These are phyloP conservation scores for Trichoderma aggressivum DNA, from an alignment of 2,329 filamentous ascomycete species.

Conservation along the genomic window DNA sequence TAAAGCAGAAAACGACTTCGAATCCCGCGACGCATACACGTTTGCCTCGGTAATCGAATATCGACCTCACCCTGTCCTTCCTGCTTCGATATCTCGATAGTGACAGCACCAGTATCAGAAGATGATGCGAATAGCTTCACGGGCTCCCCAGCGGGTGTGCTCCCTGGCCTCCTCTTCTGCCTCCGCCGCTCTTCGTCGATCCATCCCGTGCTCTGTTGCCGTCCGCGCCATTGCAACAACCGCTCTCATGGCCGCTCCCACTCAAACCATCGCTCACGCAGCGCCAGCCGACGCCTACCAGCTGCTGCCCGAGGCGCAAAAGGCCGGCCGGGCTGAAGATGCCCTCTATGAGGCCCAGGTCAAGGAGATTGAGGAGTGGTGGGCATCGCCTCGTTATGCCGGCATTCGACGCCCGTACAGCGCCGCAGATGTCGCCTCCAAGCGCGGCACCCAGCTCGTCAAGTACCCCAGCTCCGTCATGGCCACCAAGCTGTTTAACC, in stretches of 20 bases:
- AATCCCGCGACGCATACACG: background rate
- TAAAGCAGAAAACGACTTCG: background rate
- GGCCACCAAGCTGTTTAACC: constrained; percentile 90
- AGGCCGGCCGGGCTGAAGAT: constrained; percentile 79
- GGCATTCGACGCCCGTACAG: constrained; percentile 92
- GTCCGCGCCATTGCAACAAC: constrained; percentile 33
- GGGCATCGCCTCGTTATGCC: constrained; percentile 76
- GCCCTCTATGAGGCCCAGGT: constrained; percentile 80
- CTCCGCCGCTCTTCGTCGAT: constrained; percentile 21
- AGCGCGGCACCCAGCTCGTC: constrained; percentile 83
- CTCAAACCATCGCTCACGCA: constrained; percentile 23
- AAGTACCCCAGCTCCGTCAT: constrained; percentile 90
- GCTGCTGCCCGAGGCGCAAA: constrained; percentile 71
- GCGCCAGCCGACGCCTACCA: constrained; percentile 75
- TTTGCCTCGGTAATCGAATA: constrained; percentile 7
- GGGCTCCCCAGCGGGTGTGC: constrained; percentile 29
- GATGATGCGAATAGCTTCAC: constrained; percentile 35
- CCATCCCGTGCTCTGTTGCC: constrained; percentile 22
- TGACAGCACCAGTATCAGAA: background rate
- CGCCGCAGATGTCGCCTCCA: constrained; percentile 86
- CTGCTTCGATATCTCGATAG: background rate
- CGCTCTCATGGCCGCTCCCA: constrained; percentile 29
- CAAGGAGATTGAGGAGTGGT: constrained; percentile 85
- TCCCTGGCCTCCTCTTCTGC: constrained; percentile 22
- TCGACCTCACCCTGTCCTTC: background rate